phyloP scores from a whole-genome alignment of 805 yeast genomes.

The Yarrowia deformans region DNA sequence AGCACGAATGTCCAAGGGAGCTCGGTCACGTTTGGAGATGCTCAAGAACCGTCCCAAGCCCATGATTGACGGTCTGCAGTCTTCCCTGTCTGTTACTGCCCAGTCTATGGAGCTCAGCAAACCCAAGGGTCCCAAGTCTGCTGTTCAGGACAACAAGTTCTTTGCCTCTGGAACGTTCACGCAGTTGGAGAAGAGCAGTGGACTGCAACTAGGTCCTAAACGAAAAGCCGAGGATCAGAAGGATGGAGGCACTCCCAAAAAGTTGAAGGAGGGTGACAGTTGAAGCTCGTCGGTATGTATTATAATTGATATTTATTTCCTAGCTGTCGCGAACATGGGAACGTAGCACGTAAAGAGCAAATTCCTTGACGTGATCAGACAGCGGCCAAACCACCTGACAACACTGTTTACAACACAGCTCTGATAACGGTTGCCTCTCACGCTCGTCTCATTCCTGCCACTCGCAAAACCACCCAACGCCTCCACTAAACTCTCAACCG shows the following conservation, averaged over 20 bases:
- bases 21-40: conserved; percentile 17
- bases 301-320: conserved; percentile 2
- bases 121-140: not conserved
- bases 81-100: conserved; percentile 18
- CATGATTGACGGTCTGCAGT: conserved; percentile 36
- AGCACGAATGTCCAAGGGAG: conserved; percentile 66
- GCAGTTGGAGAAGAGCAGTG: conserved; percentile 18
- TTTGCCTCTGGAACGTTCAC: conserved; percentile 33
- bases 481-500: not conserved
- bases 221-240: conserved; percentile 17
- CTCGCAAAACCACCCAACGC: not conserved
- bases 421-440: too few species aligned
- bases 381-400: too few species aligned
- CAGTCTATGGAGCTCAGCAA: conserved; percentile 28
- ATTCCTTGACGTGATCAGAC: too few species aligned
- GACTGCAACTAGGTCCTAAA: conserved; percentile 26
- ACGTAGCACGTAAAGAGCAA: too few species aligned
- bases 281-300: not conserved
- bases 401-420: too few species aligned
- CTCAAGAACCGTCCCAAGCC: conserved; percentile 29
- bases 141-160: conserved; percentile 2
- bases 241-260: not conserved
- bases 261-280: conserved; percentile 15
- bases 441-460: not conserved
- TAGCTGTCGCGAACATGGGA: too few species aligned